Conservation (phyloP, 78 protist species). For the Mastigamoeba balamuthi region DNA sequence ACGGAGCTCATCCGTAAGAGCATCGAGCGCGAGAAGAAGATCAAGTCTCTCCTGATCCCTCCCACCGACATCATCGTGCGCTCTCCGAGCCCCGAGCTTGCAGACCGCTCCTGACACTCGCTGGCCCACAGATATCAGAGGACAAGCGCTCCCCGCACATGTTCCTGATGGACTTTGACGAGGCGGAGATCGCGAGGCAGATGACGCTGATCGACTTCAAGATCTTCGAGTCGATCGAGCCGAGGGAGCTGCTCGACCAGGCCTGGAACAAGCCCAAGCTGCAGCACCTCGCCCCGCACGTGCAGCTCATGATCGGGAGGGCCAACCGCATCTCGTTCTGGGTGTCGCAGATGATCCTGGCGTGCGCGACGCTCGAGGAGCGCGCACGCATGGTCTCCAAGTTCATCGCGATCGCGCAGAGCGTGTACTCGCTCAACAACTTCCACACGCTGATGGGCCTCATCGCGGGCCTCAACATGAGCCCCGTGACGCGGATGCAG, state of each 20-base stretch:
- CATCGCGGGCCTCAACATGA: slow-evolving; percentile 42
- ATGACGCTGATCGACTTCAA: slow-evolving; percentile 35
- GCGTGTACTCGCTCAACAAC: slow-evolving; percentile 57
- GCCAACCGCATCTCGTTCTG: slow-evolving; percentile 43
- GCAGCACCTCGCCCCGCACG: slow-evolving; percentile 30
- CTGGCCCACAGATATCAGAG: slow-evolving; percentile 31
- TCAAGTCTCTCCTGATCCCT: neutral
- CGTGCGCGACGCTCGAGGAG: slow-evolving; percentile 24
- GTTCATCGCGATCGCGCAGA: slow-evolving; percentile 30
- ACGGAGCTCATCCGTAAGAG: neutral
- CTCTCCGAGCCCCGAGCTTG: neutral
- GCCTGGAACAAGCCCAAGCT: slow-evolving; percentile 35
- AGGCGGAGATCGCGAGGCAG: slow-evolving; percentile 51
- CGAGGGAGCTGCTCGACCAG: slow-evolving; percentile 41
- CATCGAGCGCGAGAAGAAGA: slow-evolving; percentile 2
- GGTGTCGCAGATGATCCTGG: slow-evolving; percentile 36
- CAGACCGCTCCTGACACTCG: slow-evolving; percentile 1
- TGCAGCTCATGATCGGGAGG: slow-evolving; percentile 29
- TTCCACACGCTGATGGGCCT: slow-evolving; percentile 39
- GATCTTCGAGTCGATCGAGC: slow-evolving; percentile 28
- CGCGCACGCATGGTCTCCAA: slow-evolving; percentile 26
- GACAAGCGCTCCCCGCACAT: slow-evolving; percentile 24
- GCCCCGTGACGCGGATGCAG: slow-evolving; percentile 25
- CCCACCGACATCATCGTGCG: neutral
- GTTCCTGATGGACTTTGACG: slow-evolving; percentile 12